Percentiles rank a stretch among this genome's conserved stretches.
Evolutionary conservation across 805 yeast genomes (phyloP).

Genomic region (Clavispora santaluciae): DNA sequence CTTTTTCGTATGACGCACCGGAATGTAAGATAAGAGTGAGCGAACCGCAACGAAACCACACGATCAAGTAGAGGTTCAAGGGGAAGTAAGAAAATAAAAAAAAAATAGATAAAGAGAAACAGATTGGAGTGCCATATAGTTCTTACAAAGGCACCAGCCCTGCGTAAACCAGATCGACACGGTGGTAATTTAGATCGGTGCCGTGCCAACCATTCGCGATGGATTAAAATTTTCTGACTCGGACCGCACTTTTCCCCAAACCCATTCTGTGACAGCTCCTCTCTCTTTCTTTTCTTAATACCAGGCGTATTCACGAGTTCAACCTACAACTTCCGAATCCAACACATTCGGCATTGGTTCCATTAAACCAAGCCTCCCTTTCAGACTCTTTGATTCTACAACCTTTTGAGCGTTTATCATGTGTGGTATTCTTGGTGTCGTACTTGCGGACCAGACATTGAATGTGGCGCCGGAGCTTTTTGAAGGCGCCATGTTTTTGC

Average conservation of each 20-base stretch:
- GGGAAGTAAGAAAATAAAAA: too few relatives aligned
- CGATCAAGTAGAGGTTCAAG: too few relatives aligned
- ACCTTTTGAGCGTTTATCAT: slow-evolving; percentile 31
- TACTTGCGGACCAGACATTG: slow-evolving; percentile 66
- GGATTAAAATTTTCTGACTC: slow-evolving; percentile 4
- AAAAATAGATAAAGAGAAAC: background rate
- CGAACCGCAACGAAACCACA: too few relatives aligned
- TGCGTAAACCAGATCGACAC: background rate
- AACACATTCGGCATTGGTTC: background rate
- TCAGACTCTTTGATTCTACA: slow-evolving; percentile 1
- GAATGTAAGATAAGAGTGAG: too few relatives aligned
- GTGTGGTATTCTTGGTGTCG: slow-evolving; percentile 95
- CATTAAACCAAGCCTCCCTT: background rate
- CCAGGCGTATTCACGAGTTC: slow-evolving; percentile 1
- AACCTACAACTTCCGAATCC: background rate
- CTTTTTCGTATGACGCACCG: too few relatives aligned
- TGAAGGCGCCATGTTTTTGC: slow-evolving; percentile 89
- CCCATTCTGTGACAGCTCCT: background rate
- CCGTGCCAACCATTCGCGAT: background rate
- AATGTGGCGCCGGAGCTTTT: slow-evolving; percentile 85
- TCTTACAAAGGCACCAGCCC: background rate
- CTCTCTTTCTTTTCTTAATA: background rate
- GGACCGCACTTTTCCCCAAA: slow-evolving; percentile 2
- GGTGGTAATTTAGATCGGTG: background rate
- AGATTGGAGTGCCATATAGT: background rate